Evolutionary conservation across 805 yeast genomes (phyloP).

Genomic region (Ogataea pignaliae): DNA sequence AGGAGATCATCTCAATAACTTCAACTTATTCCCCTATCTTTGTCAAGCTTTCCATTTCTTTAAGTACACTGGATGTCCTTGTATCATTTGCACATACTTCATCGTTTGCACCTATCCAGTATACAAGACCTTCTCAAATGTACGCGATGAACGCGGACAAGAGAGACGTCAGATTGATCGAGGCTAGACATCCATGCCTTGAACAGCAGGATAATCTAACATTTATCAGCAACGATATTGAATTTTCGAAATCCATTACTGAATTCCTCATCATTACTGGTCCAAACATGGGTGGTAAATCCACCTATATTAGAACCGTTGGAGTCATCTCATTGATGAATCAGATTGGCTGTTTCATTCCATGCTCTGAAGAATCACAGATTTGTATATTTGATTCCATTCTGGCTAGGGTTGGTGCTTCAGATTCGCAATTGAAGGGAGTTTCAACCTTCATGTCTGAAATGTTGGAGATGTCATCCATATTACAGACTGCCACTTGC

Average conservation of each 20-base stretch:
- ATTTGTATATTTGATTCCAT: constrained; percentile 85
- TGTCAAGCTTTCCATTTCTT: constrained; percentile 55
- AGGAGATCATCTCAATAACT: constrained; percentile 77
- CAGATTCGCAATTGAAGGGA: constrained; percentile 95
- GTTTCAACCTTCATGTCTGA: constrained; percentile 96
- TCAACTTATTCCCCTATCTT: constrained; percentile 78
- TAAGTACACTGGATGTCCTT: constrained; percentile 80
- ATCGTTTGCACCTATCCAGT: constrained; percentile 78
- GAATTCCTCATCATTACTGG: constrained; percentile 89
- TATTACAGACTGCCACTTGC: constrained; percentile 70
- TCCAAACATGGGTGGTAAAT: constrained; percentile 97
- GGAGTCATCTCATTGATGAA: constrained; percentile 86
- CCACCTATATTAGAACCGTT: constrained; percentile 84
- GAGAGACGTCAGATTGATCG: constrained; percentile 52
- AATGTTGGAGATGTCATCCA: constrained; percentile 90
- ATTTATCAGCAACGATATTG: constrained; percentile 92
- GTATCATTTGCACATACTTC: constrained; percentile 81
- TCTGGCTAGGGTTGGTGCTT: constrained; percentile 96
- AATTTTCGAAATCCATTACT: constrained; percentile 46
- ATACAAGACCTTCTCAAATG: constrained; percentile 62
- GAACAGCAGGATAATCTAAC: constrained; percentile 87
- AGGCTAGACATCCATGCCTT: constrained; percentile 92
- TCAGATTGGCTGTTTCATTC: constrained; percentile 87
- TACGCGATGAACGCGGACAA: constrained; percentile 43
- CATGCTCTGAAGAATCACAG: constrained; percentile 68